A percentile compares a stretch with the other conserved stretches of the same genome.
phyloP scores from a whole-genome alignment of 2,329 filamentous ascomycete species.

The Neopestalotiopsis sp. region DNA sequence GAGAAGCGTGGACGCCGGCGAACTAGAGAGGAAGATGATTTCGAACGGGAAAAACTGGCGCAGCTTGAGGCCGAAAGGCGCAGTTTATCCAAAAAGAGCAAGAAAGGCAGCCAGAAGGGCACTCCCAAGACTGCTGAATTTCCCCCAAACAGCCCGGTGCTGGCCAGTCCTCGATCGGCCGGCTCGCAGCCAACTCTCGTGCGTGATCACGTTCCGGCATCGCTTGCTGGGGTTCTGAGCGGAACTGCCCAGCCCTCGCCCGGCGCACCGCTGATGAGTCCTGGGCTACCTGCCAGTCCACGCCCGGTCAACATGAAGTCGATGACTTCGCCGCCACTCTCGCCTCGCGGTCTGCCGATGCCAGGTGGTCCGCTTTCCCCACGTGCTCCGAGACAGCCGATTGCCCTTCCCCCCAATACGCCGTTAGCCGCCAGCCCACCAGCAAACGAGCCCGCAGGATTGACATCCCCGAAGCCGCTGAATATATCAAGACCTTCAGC shows the following conservation, averaged over 20 bases:
- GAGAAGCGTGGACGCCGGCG: constrained; percentile 76
- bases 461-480: constrained; percentile 48
- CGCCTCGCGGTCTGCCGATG: constrained; percentile 60
- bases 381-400: constrained; percentile 74
- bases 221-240: constrained; percentile 58
- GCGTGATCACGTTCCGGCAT: constrained; percentile 49
- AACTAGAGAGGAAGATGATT: constrained; percentile 88
- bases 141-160: constrained; percentile 39
- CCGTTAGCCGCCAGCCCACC: constrained; percentile 67
- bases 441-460: constrained; percentile 41
- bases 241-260: constrained; percentile 41
- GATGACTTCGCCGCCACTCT: constrained; percentile 70
- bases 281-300: constrained; percentile 65
- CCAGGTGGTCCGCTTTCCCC: constrained; percentile 69
- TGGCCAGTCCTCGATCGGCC: constrained; percentile 43
- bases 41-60: constrained; percentile 73
- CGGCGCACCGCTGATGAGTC: constrained; percentile 57
- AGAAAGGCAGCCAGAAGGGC: constrained; percentile 55
- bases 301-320: constrained; percentile 59
- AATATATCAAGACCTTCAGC: constrained; percentile 43
- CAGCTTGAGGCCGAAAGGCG: constrained; percentile 71
- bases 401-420: constrained; percentile 74
- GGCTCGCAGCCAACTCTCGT: constrained; percentile 38
- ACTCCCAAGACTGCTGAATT: constrained; percentile 48
- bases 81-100: constrained; percentile 77